Evolutionary conservation across 2,329 filamentous ascomycete species (phyloP).

Genomic region (Botrytis hyacinthi): DNA sequence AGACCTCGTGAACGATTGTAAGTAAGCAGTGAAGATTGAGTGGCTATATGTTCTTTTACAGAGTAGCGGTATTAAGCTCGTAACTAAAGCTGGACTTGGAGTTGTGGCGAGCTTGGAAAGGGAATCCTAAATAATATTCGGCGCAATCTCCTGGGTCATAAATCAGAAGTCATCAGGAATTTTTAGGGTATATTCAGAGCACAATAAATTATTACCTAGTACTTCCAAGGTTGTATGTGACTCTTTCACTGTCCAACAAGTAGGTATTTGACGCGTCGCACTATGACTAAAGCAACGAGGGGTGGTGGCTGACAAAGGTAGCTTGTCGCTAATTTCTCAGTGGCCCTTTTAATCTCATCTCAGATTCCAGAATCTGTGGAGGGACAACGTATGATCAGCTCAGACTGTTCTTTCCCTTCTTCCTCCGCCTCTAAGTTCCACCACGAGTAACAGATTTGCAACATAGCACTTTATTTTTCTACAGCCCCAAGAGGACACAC

Average conservation of each 20-base stretch:
- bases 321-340: background rate
- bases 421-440: background rate
- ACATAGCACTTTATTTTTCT: background rate
- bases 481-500: background rate
- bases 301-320: background rate
- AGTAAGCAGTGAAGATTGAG: background rate
- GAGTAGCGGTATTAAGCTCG: background rate
- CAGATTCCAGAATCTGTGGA: background rate
- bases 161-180: background rate
- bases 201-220: background rate
- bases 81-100: background rate
- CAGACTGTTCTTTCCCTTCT: background rate
- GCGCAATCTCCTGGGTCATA: background rate
- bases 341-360: background rate
- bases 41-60: background rate
- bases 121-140: background rate
- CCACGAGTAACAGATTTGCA: background rate
- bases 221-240: background rate
- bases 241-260: background rate
- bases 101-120: background rate
- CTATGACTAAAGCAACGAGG: background rate
- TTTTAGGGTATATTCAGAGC: background rate
- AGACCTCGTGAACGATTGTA: background rate
- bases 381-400: background rate
- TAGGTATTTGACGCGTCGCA: background rate